phyloP scores from a whole-genome alignment of 179 eudicot species.

The Spinacia oleracea region DNA sequence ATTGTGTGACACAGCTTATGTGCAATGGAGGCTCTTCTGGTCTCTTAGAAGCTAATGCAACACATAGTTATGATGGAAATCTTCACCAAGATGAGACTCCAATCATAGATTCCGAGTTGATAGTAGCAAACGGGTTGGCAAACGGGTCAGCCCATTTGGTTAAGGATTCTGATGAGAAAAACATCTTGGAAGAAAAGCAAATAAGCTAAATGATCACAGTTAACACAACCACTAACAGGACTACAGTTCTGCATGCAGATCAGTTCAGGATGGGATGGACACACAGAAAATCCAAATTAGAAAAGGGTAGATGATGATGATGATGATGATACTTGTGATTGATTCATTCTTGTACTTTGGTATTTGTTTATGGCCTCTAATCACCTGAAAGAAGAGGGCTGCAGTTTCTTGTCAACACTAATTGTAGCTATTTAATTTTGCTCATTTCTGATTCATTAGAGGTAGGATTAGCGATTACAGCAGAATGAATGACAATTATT shows the following conservation, averaged over 20 bases:
- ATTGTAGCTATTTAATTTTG: conserved; percentile 27
- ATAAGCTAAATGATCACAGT: conserved; percentile 16
- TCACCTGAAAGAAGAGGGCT: conserved; percentile 21
- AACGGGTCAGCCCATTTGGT: conserved; percentile 14
- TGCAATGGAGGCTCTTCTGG: conserved; percentile 7
- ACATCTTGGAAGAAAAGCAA: conserved; percentile 10
- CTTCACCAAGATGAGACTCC: conserved; percentile 1
- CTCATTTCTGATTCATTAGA: conserved; percentile 32
- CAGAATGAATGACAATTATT: conserved; percentile 20
- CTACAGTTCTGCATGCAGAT: conserved; percentile 14
- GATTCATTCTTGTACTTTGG: conserved; percentile 15
- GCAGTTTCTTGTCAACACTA: conserved; percentile 19
- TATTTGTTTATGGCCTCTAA: conserved; percentile 13
- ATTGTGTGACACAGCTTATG: conserved; percentile 27
- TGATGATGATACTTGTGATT: conserved; percentile 2
- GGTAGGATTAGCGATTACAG: conserved; percentile 26
- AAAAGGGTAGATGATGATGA: conserved; percentile 20
- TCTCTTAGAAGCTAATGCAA: conserved; percentile 10
- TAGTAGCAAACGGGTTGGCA: conserved; percentile 23
- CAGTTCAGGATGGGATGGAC: conserved; percentile 18
- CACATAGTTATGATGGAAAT: conserved; percentile 4
- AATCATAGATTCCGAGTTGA: conserved; percentile 6
- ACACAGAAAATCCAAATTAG: conserved; percentile 10
- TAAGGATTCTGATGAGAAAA: conserved; percentile 15
- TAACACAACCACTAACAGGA: conserved; percentile 2